Conservation (phyloP, 2,329 filamentous ascomycete genomes). For the Ophiosphaerella herpotricha region DNA sequence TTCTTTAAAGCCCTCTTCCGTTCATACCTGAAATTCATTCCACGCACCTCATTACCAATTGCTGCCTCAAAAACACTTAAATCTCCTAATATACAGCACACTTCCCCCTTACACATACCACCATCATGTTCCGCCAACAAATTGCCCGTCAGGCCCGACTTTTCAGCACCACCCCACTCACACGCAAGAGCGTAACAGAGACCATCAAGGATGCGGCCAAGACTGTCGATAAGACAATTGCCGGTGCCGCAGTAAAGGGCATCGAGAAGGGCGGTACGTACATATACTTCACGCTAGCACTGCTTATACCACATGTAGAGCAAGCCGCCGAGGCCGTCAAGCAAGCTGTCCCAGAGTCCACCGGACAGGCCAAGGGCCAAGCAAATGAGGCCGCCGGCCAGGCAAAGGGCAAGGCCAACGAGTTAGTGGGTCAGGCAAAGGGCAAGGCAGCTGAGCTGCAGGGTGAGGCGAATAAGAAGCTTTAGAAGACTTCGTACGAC, state of each 20-base stretch:
- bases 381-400: constrained; percentile 36
- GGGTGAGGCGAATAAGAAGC: constrained; percentile 55
- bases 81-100: constrained; percentile 1
- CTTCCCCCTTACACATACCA: constrained; percentile 8
- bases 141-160: constrained; percentile 52
- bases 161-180: constrained; percentile 59
- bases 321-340: constrained; percentile 53
- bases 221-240: constrained; percentile 60
- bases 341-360: constrained; percentile 33
- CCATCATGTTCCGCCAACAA: constrained; percentile 54
- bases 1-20: constrained; percentile 22
- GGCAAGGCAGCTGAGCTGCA: constrained; percentile 49
- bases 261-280: constrained; percentile 66
- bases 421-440: constrained; percentile 49
- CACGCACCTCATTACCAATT: constrained; percentile 6
- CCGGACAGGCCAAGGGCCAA: constrained; percentile 44
- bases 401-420: constrained; percentile 49
- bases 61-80: constrained; percentile 1
- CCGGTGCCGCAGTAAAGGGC: constrained; percentile 62
- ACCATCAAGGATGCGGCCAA: constrained; percentile 63
- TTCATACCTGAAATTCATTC: constrained; percentile 4
- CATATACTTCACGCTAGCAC: background rate
- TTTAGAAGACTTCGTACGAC: constrained; percentile 22
- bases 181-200: constrained; percentile 59
- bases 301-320: constrained; percentile 48